Percentiles rank a stretch among this genome's conserved stretches.
phyloP scores from a whole-genome alignment of 2,329 filamentous ascomycete species.

The Thielaviopsis populi region DNA sequence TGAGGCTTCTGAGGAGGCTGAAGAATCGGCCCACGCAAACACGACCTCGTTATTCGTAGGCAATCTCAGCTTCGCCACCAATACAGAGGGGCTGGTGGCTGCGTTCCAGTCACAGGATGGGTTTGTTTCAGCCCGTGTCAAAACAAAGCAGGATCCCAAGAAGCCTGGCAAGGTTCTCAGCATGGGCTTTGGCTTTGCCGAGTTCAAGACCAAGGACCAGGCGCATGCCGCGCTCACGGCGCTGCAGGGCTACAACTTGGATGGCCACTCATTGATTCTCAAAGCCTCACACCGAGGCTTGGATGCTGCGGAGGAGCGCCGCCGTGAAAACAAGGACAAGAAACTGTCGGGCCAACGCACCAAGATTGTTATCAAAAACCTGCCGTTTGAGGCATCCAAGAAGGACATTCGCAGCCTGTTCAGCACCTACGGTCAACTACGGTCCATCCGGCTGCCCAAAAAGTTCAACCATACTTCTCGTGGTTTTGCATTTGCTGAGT shows the following conservation, averaged over 20 bases:
- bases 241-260: constrained; percentile 84
- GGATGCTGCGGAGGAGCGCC: constrained; percentile 76
- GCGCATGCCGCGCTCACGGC: constrained; percentile 64
- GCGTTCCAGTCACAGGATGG: constrained; percentile 70
- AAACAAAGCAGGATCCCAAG: constrained; percentile 89
- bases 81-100: constrained; percentile 57
- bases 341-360: constrained; percentile 62
- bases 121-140: constrained; percentile 78
- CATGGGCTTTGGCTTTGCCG: constrained; percentile 94
- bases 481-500: constrained; percentile 95
- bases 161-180: constrained; percentile 74
- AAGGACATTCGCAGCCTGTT: constrained; percentile 81
- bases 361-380: constrained; percentile 95
- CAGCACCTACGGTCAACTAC: constrained; percentile 78
- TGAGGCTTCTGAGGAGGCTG: constrained; percentile 37
- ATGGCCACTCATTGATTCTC: constrained; percentile 71
- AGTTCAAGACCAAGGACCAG: constrained; percentile 64
- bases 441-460: constrained; percentile 84
- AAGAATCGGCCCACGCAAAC: constrained; percentile 28
- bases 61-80: constrained; percentile 87
- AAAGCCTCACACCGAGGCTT: constrained; percentile 74
- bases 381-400: constrained; percentile 90
- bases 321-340: constrained; percentile 68
- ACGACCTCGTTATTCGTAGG: constrained; percentile 81
- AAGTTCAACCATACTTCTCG: constrained; percentile 81